A percentile compares a stretch with the other conserved stretches of the same genome.
phyloP scores from a whole-genome alignment of 768 basidiomycete species.

The Mycena haematopus region DNA sequence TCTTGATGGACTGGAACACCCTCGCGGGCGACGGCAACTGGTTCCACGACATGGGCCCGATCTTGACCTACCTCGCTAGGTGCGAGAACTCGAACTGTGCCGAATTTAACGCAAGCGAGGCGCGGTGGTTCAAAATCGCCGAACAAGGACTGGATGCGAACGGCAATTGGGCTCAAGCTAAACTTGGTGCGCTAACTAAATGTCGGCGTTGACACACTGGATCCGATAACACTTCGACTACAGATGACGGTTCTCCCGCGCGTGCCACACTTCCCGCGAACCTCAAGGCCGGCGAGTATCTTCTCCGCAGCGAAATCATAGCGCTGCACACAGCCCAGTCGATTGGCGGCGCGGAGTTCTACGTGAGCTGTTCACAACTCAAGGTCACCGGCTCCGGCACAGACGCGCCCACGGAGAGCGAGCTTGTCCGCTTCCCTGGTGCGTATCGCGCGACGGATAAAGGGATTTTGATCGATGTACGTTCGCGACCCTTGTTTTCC shows the following conservation, averaged over 20 bases:
- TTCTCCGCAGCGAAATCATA: constrained; percentile 60
- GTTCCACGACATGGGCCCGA: constrained; percentile 39
- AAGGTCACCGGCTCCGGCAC: constrained; percentile 39
- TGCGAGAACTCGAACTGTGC: constrained; percentile 51
- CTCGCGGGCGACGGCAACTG: constrained; percentile 27
- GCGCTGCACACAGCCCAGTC: constrained; percentile 47
- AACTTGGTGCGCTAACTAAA: constrained; percentile 39
- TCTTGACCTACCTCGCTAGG: constrained; percentile 46
- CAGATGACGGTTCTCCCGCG: constrained; percentile 38
- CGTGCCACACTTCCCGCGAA: constrained; percentile 42
- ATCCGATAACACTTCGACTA: constrained; percentile 4
- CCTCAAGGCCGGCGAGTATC: constrained; percentile 54
- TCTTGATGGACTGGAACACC: constrained; percentile 51
- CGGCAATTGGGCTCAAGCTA: constrained; percentile 47
- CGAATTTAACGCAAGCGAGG: constrained; percentile 48
- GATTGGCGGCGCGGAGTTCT: constrained; percentile 47
- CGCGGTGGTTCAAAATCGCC: constrained; percentile 62
- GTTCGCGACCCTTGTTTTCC: not conserved
- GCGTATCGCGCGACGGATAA: constrained; percentile 31
- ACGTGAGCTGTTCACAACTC: constrained; percentile 41
- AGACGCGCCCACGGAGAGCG: constrained; percentile 32
- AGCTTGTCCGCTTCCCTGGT: constrained; percentile 37
- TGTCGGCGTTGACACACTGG: not conserved
- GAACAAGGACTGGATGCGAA: constrained; percentile 42
- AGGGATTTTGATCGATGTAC: constrained; percentile 42